A percentile compares a stretch with the other conserved stretches of the same genome.
Evolutionary conservation across 148 eudicot species (phyloP).

Genomic region (Persicaria tinctoria): DNA sequence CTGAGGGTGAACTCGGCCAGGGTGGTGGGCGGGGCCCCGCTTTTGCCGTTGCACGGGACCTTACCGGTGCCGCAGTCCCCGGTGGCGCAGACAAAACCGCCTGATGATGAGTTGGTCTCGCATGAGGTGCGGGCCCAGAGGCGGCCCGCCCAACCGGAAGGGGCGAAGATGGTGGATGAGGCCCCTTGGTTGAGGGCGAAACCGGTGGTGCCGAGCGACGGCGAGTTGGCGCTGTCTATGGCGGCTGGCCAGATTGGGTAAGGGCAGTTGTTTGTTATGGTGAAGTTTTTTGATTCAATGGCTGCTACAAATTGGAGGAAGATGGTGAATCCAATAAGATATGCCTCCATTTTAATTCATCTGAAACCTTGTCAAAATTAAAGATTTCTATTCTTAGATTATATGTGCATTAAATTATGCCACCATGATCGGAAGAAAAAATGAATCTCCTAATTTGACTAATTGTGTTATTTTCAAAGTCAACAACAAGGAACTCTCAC

Average conservation of each 20-base stretch:
- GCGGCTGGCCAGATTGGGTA: slow-evolving; percentile 50
- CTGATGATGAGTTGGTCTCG: neutral
- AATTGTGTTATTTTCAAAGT: no score
- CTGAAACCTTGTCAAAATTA: no score
- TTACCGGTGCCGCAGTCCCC: slow-evolving; percentile 10
- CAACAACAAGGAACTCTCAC: neutral
- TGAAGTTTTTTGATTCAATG: slow-evolving; percentile 10
- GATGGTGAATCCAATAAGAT: no score
- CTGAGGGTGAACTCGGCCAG: slow-evolving; percentile 7
- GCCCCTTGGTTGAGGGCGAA: slow-evolving; percentile 23
- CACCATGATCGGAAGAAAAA: neutral
- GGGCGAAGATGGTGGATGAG: slow-evolving; percentile 16
- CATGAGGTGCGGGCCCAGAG: slow-evolving; percentile 10
- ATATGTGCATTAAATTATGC: neutral
- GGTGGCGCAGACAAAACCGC: neutral
- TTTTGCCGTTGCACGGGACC: neutral
- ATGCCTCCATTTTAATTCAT: no score
- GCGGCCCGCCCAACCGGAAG: slow-evolving; percentile 41
- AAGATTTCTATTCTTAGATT: no score
- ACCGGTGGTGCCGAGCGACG: slow-evolving; percentile 23
- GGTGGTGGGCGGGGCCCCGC: slow-evolving; percentile 5
- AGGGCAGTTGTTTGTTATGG: slow-evolving; percentile 36
- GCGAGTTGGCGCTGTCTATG: slow-evolving; percentile 21
- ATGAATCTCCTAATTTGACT: neutral
- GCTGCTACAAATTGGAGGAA: neutral